Evolutionary conservation across 257 asterid species (phyloP), one percentile per base, ranked within the genome.

Genomic region (Paraleonurus japonicus): DNA sequence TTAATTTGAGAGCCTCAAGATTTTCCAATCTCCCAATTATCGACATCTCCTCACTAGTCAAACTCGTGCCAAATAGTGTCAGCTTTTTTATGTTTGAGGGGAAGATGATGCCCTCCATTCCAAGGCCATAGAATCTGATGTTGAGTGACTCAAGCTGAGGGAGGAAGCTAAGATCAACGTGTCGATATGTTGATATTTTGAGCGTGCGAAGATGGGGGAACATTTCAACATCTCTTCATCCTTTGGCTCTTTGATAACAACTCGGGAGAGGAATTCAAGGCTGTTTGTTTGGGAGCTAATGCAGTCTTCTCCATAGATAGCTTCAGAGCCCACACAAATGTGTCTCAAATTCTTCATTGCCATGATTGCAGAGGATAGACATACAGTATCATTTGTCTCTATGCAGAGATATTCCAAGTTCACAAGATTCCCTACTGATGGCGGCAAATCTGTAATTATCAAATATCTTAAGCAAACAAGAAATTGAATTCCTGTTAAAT

Each of bases 401-500:
- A 54, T 7, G 3, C 65, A 13, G n/a, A 54, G 53, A 64, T 66
- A 70, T 61, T 82, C 80, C 13, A 79, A 69, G 64, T 76, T 80
- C 15, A 39, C 53, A 4, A 75, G 72, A 57, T 39, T 4, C 37
- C 13, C 70, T 67, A 72, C 57, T 11, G 75, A 65, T 51, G 73
- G 33, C 0, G 72, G 75, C 54, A 79, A 15, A 24, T 17, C 19
- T 4, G 51, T n/a, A 8, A 67, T 4, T 32, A 45, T 81, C 66
- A 75, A 28, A 61, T 75, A 79, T 48, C 75, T 79, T 67, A 79
- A 33, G 63, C 48, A 37, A 41, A 60, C 19, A 7, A 79, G 69
- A 23, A 1, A 10, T 12, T 75, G 72, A 23, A 43, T 47, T 28
- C 51, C 64, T 0, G 17, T 11, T 16, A 45, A 62, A 57, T 27